phyloP scores from a whole-genome alignment of 441 rosid genomes.

The Gossypium aridum region DNA sequence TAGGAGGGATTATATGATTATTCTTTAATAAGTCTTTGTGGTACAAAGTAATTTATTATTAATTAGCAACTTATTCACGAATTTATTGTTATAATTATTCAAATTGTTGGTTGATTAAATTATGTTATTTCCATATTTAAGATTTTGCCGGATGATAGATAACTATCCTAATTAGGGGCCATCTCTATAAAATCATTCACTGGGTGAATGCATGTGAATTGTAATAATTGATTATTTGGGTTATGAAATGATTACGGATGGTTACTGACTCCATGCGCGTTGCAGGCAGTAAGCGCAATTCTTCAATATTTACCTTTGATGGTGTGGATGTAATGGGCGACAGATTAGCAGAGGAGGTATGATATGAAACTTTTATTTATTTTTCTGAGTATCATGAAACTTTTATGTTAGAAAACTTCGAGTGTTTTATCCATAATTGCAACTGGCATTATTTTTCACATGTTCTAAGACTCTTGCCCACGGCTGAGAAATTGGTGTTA shows the following conservation, averaged over 20 bases:
- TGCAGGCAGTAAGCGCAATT: conserved; percentile 74
- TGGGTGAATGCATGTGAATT: not conserved
- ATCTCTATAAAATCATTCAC: not conserved
- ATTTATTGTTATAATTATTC: not conserved
- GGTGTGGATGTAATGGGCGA: conserved; percentile 92
- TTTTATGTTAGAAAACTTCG: not conserved
- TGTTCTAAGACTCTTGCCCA: not conserved
- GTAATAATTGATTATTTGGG: not conserved
- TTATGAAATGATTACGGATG: conserved; percentile 12
- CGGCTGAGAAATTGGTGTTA: not conserved
- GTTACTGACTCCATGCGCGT: conserved; percentile 12
- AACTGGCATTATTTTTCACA: not conserved
- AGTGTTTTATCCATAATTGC: not conserved
- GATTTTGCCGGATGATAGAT: not conserved
- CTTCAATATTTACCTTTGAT: conserved; percentile 50
- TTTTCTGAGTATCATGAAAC: not conserved
- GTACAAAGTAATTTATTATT: not conserved
- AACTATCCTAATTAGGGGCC: not conserved
- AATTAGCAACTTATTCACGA: not conserved
- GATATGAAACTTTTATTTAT: not conserved
- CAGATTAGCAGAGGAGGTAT: conserved; percentile 87
- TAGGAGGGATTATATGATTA: not conserved
- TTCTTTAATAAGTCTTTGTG: not conserved
- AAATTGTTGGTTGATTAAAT: not conserved
- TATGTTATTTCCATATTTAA: not conserved